Evolutionary conservation across 1,284 basidiomycete species (phyloP).

Genomic region (Rhodotorula sp.): DNA sequence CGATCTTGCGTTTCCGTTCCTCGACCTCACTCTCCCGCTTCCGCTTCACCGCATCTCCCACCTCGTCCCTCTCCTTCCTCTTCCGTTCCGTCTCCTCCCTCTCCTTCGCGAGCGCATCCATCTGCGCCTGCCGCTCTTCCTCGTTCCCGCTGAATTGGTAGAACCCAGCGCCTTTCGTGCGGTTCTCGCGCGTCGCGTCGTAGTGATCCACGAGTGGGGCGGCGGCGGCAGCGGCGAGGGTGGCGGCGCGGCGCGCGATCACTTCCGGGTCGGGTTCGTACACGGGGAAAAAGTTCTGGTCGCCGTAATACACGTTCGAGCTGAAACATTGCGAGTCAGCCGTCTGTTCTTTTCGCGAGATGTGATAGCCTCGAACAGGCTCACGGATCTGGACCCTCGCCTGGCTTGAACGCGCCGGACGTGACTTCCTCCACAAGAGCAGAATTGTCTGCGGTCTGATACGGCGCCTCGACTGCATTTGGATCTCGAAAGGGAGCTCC

Average conservation of each 20-base stretch:
- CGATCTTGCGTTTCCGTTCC: conserved; percentile 69
- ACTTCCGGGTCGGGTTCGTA: conserved; percentile 77
- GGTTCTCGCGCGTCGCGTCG: conserved; percentile 74
- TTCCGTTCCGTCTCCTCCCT: conserved; percentile 69
- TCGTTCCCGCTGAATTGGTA: conserved; percentile 85
- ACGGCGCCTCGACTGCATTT: conserved; percentile 25
- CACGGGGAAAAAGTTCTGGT: conserved; percentile 75
- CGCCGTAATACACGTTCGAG: conserved; percentile 53
- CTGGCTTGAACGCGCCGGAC: conserved; percentile 17
- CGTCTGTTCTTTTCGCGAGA: conserved; percentile 52
- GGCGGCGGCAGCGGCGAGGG: conserved; percentile 46
- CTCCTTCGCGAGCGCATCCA: conserved; percentile 68
- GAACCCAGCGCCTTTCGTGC: conserved; percentile 82
- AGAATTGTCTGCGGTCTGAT: background rate
- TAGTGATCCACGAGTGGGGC: conserved; percentile 69
- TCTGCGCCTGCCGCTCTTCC: conserved; percentile 66
- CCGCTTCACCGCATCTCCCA: conserved; percentile 61
- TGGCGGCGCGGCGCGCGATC: conserved; percentile 36
- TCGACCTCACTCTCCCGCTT: conserved; percentile 76
- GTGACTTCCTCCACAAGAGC: background rate
- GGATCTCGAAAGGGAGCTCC: conserved; percentile 54
- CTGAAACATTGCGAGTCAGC: conserved; percentile 50
- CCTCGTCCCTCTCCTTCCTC: conserved; percentile 61
- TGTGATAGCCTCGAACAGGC: conserved; percentile 48
- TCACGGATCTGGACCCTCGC: conserved; percentile 53